Percentiles rank a stretch among this genome's conserved stretches.
Evolutionary conservation across 2,329 filamentous ascomycete genomes (phyloP).

Genomic region (Triangularia verruculosa): DNA sequence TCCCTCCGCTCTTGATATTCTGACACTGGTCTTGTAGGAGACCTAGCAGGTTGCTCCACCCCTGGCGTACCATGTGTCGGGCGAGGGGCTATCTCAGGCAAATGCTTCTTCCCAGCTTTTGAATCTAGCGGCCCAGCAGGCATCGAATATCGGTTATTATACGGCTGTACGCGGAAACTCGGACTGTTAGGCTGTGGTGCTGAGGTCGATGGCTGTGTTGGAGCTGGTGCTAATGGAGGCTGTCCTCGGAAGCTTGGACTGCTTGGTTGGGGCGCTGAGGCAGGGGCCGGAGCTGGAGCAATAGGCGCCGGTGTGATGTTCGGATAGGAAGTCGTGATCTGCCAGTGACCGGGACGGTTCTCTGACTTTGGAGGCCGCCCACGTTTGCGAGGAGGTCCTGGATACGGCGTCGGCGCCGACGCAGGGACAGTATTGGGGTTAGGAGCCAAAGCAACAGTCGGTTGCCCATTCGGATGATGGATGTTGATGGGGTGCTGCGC

Average conservation of each 20-base stretch:
- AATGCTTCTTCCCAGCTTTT: conserved; percentile 13
- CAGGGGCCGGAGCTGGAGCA: conserved; percentile 14
- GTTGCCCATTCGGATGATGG: conserved; percentile 33
- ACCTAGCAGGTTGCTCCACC: conserved; percentile 9
- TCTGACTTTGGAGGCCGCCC: conserved; percentile 36
- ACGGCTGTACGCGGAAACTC: conserved; percentile 1
- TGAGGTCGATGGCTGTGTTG: conserved; percentile 17
- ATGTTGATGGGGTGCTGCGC: conserved; percentile 28
- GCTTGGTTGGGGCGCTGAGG: conserved; percentile 18
- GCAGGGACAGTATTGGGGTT: conserved; percentile 20
- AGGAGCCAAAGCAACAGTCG: conserved; percentile 14
- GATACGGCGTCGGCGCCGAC: conserved; percentile 16
- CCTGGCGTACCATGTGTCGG: conserved; percentile 9
- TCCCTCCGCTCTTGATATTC: conserved; percentile 21
- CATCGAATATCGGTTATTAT: conserved; percentile 8
- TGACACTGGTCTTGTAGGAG: conserved; percentile 9
- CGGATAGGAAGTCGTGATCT: conserved; percentile 22
- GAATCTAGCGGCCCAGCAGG: conserved; percentile 7
- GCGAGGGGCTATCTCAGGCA: conserved; percentile 21
- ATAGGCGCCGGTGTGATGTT: conserved; percentile 24
- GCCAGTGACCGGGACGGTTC: conserved; percentile 27
- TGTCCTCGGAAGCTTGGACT: conserved; percentile 16
- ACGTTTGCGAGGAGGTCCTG: conserved; percentile 30
- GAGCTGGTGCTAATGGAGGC: conserved; percentile 18
- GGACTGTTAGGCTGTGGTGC: conserved; percentile 22